A percentile compares a stretch with the other conserved stretches of the same genome.
Evolutionary conservation across 83 land plant genomes (phyloP).

Genomic region (Larix sibirica): DNA sequence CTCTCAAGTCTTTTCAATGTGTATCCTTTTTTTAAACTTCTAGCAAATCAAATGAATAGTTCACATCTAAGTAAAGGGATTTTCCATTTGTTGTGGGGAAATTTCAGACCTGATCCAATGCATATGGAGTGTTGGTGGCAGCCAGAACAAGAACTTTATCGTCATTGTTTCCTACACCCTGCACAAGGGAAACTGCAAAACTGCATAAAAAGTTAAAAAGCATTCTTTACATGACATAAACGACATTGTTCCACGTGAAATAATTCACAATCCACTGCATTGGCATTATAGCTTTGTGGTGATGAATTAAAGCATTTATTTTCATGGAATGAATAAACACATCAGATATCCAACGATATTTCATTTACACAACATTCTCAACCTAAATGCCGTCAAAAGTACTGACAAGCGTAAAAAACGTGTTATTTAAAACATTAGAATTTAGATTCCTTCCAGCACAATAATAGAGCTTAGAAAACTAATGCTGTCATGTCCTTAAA

Average conservation of each 20-base stretch:
- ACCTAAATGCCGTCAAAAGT: not conserved
- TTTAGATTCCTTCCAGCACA: too few relatives aligned
- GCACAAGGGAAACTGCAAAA: not conserved
- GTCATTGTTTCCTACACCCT: conserved; percentile 97
- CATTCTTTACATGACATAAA: not conserved
- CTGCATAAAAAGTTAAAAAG: not conserved
- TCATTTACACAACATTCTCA: not conserved
- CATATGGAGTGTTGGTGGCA: conserved; percentile 98
- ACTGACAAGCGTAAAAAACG: not conserved
- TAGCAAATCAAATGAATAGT: not conserved
- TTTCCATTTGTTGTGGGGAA: not conserved
- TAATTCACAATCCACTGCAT: too few relatives aligned
- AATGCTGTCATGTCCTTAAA: not conserved
- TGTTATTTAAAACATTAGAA: not conserved
- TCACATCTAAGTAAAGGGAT: not conserved
- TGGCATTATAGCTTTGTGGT: too few relatives aligned
- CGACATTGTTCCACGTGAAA: too few relatives aligned
- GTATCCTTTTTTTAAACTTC: not conserved
- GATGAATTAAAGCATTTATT: too few relatives aligned
- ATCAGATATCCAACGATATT: not conserved
- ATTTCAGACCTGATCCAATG: conserved; percentile 86
- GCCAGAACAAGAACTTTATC: conserved; percentile 97
- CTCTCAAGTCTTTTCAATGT: not conserved
- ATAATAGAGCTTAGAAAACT: too few relatives aligned
- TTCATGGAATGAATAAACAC: not conserved